phyloP scores from a whole-genome alignment of 305 asterid species.

The Plantago rigida region DNA sequence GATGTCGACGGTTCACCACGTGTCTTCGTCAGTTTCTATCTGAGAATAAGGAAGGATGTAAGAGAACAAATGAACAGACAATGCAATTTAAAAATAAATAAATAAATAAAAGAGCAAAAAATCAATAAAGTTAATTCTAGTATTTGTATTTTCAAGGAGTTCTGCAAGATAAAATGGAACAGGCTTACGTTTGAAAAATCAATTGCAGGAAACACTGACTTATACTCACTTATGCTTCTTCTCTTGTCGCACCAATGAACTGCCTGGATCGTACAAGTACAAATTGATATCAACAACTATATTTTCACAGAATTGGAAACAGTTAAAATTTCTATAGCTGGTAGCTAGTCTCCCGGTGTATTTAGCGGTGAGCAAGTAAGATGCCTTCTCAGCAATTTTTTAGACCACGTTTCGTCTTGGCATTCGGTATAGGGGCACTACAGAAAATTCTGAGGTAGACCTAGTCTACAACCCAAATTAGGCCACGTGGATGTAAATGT shows the following conservation, averaged over 20 bases:
- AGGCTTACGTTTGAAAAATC: conserved; percentile 81
- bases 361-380: not conserved
- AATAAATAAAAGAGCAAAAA: not conserved
- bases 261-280: conserved; percentile 45
- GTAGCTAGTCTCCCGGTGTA: not conserved
- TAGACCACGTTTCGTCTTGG: not conserved
- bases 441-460: too few species aligned
- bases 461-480: too few species aligned
- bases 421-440: not conserved
- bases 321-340: conserved; percentile 1
- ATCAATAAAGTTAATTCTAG: not conserved
- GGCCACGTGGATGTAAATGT: too few species aligned
- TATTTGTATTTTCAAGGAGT: not conserved
- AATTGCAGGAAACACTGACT: conserved; percentile 65
- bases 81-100: not conserved
- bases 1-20: conserved; percentile 37
- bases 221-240: conserved; percentile 69
- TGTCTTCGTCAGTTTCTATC: conserved; percentile 49
- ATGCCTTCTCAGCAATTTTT: not conserved
- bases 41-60: conserved; percentile 21
- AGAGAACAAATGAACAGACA: conserved; percentile 6
- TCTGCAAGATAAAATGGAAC: not conserved
- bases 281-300: conserved; percentile 10
- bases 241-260: conserved; percentile 95
- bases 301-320: conserved; percentile 5